Evolutionary conservation across 108 stramenopile species (phyloP).

Genomic region (Skeletonema potamos): DNA sequence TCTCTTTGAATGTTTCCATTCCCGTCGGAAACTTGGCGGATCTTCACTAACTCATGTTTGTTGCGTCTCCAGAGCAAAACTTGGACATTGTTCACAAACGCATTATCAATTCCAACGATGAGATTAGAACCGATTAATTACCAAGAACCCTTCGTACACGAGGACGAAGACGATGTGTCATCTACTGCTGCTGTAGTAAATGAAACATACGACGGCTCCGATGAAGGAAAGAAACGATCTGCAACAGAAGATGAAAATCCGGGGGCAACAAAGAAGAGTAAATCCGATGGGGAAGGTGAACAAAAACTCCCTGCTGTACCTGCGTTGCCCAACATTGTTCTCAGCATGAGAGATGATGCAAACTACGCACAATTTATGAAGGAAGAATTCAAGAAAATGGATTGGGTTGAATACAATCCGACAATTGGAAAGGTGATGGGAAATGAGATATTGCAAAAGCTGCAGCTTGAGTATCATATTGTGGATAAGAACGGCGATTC

Average conservation of each 20-base stretch:
- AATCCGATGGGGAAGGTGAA: background rate
- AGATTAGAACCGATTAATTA: background rate
- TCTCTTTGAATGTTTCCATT: too few species aligned
- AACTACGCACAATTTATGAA: background rate
- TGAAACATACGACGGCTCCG: background rate
- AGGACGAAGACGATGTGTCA: background rate
- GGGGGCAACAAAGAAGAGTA: background rate
- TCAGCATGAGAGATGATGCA: background rate
- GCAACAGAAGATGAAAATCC: background rate
- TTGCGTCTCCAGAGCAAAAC: too few species aligned
- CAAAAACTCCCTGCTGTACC: background rate
- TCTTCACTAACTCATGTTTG: too few species aligned
- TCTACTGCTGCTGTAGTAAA: background rate
- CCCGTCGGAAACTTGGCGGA: too few species aligned
- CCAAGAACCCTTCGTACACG: background rate
- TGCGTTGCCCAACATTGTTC: background rate
- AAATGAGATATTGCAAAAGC: background rate
- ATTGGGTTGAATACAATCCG: background rate
- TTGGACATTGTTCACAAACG: too few species aligned
- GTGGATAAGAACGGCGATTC: background rate
- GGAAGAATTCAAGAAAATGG: background rate
- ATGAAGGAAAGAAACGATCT: background rate
- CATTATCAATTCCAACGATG: too few species aligned
- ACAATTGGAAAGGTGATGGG: background rate
- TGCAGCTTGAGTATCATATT: background rate